Base-by-base conservation (phyloP, 352 stramenopile genomes). In the Heterotrichella gracilis region DNA sequence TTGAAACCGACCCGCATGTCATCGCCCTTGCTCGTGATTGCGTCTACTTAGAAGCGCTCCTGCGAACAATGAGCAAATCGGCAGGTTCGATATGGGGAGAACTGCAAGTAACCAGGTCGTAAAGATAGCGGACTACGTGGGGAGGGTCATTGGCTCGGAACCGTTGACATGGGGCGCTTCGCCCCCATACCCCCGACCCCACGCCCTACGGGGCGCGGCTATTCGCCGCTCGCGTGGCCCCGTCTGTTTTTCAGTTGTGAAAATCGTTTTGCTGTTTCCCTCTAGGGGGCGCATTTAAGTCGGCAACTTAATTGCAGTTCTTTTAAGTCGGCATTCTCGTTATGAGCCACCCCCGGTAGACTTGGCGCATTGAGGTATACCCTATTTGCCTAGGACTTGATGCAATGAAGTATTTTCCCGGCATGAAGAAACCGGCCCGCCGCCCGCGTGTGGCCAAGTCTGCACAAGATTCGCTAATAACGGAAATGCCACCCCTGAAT, bases 381-480 rank as follows among this genome's bases (percentile, higher is more conserved):
- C 32, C 32, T 53, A 53, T 53, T 53, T 53, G 32, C 32, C 32
- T 53, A 53, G 32, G 32, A 53, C n/a, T 53, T 53, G 32, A 53
- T 53, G 32, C 32, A 53, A 53, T 53, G 32, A 53, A 53, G 32
- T 53, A 53, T 53, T 53, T 53, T 53, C 32, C 32, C 32, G 32
- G 32, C 32, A 53, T 53, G 32, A 53, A 53, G 32, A 53, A 53
- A 53, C 32, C 32, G 32, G n/a, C 32, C 32, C 32, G 32, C 32
- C 32, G 32, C 32, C 32, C 32, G 32, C 32, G 32, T 53, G 32
- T 53, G 32, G 32, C 32, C 32, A 53, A 53, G 32, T 53, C 32
- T 53, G 32, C 32, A 53, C 32, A 53, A 53, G 32, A 53, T 53
- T 53, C 32, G 32, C 32, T 53, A 53, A 53, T 53, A 53, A 53